A percentile compares a stretch with the other conserved stretches of the same genome.
Conservation (phyloP, 1,284 basidiomycete species). For the Mycosarcoma mackinlayi region DNA sequence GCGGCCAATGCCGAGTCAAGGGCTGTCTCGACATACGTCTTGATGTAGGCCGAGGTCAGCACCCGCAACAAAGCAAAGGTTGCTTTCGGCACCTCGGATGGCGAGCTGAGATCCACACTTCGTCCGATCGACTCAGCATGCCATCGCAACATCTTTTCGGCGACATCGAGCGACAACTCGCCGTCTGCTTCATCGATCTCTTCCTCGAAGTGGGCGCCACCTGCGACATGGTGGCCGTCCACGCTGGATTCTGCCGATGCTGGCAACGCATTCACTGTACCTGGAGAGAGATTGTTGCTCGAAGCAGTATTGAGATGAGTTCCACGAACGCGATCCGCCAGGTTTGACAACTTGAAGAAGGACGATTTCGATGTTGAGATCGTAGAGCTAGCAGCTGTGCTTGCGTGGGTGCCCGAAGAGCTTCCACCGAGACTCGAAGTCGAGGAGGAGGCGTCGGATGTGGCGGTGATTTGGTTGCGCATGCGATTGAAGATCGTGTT, state of each 20-base stretch:
- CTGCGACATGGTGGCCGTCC: slow-evolving; percentile 16
- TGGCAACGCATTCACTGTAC: not conserved
- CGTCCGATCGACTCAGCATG: slow-evolving; percentile 67
- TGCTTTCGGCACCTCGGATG: slow-evolving; percentile 77
- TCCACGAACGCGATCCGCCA: slow-evolving; percentile 60
- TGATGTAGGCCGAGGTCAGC: slow-evolving; percentile 86
- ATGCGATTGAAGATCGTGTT: slow-evolving; percentile 85
- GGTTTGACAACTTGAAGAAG: slow-evolving; percentile 63
- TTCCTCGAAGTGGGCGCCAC: slow-evolving; percentile 17
- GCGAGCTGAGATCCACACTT: slow-evolving; percentile 63
- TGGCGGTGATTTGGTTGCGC: slow-evolving; percentile 86
- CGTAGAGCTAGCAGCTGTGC: slow-evolving; percentile 36
- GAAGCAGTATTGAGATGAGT: slow-evolving; percentile 18
- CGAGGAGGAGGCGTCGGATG: slow-evolving; percentile 71
- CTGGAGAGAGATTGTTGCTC: slow-evolving; percentile 2
- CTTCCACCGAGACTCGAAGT: slow-evolving; percentile 24
- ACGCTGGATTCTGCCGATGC: slow-evolving; percentile 21
- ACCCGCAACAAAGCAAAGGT: slow-evolving; percentile 86
- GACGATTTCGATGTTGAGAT: slow-evolving; percentile 38
- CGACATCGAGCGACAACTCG: slow-evolving; percentile 59
- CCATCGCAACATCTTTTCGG: slow-evolving; percentile 65
- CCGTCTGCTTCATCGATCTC: slow-evolving; percentile 54
- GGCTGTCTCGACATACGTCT: slow-evolving; percentile 87
- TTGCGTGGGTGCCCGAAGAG: slow-evolving; percentile 13
- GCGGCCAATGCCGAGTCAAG: slow-evolving; percentile 84